Evolutionary conservation across 306 rosid species (phyloP).

Genomic region (Glycine soja): DNA sequence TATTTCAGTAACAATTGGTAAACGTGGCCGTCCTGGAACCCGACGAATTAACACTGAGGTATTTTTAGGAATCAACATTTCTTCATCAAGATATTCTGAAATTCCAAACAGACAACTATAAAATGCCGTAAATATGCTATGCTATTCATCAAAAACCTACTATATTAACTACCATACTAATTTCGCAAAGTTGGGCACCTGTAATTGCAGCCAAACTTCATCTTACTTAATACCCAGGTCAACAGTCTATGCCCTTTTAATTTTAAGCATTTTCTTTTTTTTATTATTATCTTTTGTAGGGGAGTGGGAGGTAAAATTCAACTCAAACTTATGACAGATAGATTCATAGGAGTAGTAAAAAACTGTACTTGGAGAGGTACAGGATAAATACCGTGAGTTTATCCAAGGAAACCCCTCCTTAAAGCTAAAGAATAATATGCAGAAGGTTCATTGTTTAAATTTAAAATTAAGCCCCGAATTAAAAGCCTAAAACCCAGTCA

Average conservation of each 20-base stretch:
- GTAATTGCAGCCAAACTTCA: constrained; percentile 44
- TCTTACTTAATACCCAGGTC: constrained; percentile 23
- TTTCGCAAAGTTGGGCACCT: constrained; percentile 38
- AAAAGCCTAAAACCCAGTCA: background rate
- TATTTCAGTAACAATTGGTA: constrained; percentile 92
- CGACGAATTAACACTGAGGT: constrained; percentile 99
- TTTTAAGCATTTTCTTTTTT: background rate
- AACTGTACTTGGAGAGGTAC: constrained; percentile 15
- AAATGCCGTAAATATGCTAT: constrained; percentile 54
- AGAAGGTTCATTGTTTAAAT: constrained; percentile 24
- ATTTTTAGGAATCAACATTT: constrained; percentile 98
- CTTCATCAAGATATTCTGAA: constrained; percentile 99
- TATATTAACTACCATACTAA: constrained; percentile 41
- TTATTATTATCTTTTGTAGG: constrained; percentile 1
- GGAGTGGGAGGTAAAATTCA: constrained; percentile 8
- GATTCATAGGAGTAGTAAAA: background rate
- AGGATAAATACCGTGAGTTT: constrained; percentile 32
- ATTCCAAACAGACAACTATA: constrained; percentile 82
- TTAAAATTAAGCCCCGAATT: constrained; percentile 34
- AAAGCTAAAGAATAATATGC: constrained; percentile 22
- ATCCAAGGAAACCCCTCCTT: constrained; percentile 45
- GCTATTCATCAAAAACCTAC: constrained; percentile 39
- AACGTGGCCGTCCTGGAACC: constrained; percentile 97
- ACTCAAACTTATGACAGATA: constrained; percentile 17
- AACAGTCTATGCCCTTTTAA: constrained; percentile 41